Conservation (phyloP, 768 basidiomycete genomes). For the Hortiboletus flavorubellus region DNA sequence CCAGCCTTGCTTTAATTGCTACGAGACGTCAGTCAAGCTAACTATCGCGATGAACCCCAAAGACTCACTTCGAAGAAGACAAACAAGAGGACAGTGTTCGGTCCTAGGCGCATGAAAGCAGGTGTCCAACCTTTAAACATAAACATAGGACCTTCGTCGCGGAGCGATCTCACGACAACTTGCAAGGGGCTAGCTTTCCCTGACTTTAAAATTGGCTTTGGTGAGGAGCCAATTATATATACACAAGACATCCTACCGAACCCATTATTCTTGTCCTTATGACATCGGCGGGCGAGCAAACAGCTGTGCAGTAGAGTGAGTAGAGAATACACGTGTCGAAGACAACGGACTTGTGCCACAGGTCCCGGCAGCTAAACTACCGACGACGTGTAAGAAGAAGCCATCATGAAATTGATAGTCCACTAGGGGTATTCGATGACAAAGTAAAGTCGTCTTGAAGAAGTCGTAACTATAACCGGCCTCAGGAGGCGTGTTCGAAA, state of each 20-base stretch:
- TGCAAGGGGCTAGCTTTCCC: constrained; percentile 45
- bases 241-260: constrained; percentile 44
- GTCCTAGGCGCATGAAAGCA: constrained; percentile 78
- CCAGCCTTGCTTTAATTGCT: constrained; percentile 77
- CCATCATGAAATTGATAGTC: constrained; percentile 64
- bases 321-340: background rate
- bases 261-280: constrained; percentile 76
- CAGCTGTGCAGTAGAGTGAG: constrained; percentile 42
- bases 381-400: constrained; percentile 60
- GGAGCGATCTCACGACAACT: constrained; percentile 57
- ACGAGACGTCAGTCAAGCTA: constrained; percentile 8
- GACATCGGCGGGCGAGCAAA: constrained; percentile 78
- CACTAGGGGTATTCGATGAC: constrained; percentile 48
- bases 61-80: constrained; percentile 75
- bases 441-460: constrained; percentile 61
- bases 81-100: constrained; percentile 82
- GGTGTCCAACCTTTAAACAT: constrained; percentile 90
- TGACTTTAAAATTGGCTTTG: constrained; percentile 39
- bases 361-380: constrained; percentile 69
- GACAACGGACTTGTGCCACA: constrained; percentile 67
- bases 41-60: background rate
- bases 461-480: constrained; percentile 60
- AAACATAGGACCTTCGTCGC: constrained; percentile 72
- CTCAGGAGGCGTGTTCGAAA: constrained; percentile 1
- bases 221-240: background rate